These are phyloP conservation scores for Boechera stricta DNA, from an alignment of 345 rosid genomes.

Conservation along the genomic window DNA sequence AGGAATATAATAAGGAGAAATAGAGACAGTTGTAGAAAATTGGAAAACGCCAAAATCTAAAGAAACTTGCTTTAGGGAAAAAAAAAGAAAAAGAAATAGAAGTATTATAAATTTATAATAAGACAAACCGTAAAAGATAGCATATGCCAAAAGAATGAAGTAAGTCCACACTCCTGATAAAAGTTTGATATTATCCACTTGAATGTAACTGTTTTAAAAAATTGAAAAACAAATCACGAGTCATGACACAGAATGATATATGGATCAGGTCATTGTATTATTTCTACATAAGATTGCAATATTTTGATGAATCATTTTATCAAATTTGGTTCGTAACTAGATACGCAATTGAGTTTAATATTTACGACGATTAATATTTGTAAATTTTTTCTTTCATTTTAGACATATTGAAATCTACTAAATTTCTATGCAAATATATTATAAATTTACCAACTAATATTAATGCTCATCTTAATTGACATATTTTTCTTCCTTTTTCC, in stretches of 20 bases:
- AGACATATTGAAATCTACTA: constrained; percentile 15
- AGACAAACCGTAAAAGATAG: constrained; percentile 38
- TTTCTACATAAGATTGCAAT: not conserved
- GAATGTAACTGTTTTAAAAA: not conserved
- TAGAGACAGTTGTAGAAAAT: constrained; percentile 13
- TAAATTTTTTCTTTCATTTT: not conserved
- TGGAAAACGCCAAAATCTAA: constrained; percentile 40
- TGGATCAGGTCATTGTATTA: constrained; percentile 14
- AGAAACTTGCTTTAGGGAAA: constrained; percentile 12
- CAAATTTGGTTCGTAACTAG: not conserved
- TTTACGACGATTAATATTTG: constrained; percentile 1
- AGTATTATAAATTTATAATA: constrained; percentile 18
- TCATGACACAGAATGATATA: not conserved
- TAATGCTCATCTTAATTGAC: not conserved
- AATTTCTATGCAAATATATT: not conserved
- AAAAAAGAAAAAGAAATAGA: not conserved
- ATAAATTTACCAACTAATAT: not conserved
- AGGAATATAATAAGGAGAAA: not conserved
- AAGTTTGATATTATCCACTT: constrained; percentile 54
- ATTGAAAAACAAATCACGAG: not conserved
- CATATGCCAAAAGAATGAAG: constrained; percentile 45
- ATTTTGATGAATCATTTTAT: constrained; percentile 5
- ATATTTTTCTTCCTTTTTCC: constrained; percentile 8
- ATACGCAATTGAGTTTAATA: not conserved
- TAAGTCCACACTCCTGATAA: constrained; percentile 33